phyloP scores from a whole-genome alignment of 148 eudicot genomes.

The Rhododendron ovatum region DNA sequence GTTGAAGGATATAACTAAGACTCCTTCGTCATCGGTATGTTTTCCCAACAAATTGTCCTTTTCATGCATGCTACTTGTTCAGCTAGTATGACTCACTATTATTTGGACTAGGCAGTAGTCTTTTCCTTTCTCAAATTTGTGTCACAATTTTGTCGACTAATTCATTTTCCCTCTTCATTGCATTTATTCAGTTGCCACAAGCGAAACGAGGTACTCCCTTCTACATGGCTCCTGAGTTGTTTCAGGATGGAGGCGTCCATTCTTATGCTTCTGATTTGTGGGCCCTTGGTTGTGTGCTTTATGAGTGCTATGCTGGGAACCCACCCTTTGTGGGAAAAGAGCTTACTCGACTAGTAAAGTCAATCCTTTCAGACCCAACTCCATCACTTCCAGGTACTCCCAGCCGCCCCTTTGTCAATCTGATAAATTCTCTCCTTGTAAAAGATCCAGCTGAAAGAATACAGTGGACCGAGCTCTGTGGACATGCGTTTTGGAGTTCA shows the following conservation, averaged over 20 bases:
- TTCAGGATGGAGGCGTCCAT: constrained; percentile 96
- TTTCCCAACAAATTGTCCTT: not conserved
- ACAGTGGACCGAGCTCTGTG: constrained; percentile 84
- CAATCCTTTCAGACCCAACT: constrained; percentile 82
- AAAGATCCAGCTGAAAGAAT: constrained; percentile 96
- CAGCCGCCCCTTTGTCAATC: constrained; percentile 71
- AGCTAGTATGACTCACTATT: not conserved
- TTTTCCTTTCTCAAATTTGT: not conserved
- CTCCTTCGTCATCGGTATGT: constrained; percentile 70
- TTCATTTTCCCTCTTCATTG: constrained; percentile 10
- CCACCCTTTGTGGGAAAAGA: constrained; percentile 91
- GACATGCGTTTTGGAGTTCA: constrained; percentile 80
- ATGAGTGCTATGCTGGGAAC: constrained; percentile 81
- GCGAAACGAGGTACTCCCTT: constrained; percentile 96
- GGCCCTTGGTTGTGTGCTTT: constrained; percentile 98
- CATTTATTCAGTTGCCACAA: constrained; percentile 71
- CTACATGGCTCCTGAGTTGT: constrained; percentile 99
- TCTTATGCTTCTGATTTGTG: constrained; percentile 95
- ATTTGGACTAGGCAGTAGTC: not conserved
- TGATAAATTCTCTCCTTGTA: constrained; percentile 78
- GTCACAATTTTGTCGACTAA: not conserved
- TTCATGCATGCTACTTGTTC: not conserved
- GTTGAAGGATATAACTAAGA: constrained; percentile 71
- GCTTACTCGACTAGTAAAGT: constrained; percentile 78
- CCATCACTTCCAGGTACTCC: constrained; percentile 87